These are phyloP conservation scores for Lactarius hengduanensis DNA, from an alignment of 768 basidiomycete species.

Conservation along the genomic window DNA sequence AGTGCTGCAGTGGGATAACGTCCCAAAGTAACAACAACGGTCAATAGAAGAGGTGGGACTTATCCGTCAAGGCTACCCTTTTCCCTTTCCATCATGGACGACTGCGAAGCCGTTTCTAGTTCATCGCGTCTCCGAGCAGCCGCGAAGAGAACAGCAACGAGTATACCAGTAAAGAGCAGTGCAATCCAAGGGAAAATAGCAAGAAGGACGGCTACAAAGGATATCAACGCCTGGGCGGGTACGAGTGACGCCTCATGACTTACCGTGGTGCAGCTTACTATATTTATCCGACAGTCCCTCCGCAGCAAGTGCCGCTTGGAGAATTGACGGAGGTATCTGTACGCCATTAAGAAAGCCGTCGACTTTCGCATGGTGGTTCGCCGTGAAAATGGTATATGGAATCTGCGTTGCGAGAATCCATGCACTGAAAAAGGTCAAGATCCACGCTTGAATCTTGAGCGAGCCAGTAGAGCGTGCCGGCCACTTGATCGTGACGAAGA, in stretches of 20 bases:
- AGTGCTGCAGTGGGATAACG: not conserved
- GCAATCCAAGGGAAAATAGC: constrained; percentile 24
- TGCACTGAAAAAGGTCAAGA: constrained; percentile 42
- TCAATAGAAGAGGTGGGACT: not conserved
- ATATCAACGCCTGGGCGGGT: not conserved
- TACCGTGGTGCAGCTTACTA: constrained; percentile 17
- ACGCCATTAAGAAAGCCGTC: constrained; percentile 40
- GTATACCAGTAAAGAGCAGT: not conserved
- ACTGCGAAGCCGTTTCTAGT: not conserved
- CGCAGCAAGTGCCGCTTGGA: constrained; percentile 36
- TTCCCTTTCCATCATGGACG: not conserved
- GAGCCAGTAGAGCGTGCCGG: constrained; percentile 12
- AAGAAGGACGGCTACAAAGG: constrained; percentile 17
- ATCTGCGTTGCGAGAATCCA: constrained; percentile 53
- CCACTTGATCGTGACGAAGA: constrained; percentile 32
- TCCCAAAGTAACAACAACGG: not conserved
- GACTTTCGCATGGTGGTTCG: constrained; percentile 46
- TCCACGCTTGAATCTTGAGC: constrained; percentile 35
- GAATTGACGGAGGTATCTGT: constrained; percentile 38
- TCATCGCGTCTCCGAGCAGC: constrained; percentile 6
- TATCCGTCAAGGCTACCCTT: not conserved
- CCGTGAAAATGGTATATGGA: constrained; percentile 48
- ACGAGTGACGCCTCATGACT: not conserved
- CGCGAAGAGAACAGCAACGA: constrained; percentile 14
- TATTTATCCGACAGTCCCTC: constrained; percentile 14